Evolutionary conservation across 2,329 filamentous ascomycete species (phyloP), one percentile per base, ranked within the genome.

Genomic region (Aspergillus sp.): DNA sequence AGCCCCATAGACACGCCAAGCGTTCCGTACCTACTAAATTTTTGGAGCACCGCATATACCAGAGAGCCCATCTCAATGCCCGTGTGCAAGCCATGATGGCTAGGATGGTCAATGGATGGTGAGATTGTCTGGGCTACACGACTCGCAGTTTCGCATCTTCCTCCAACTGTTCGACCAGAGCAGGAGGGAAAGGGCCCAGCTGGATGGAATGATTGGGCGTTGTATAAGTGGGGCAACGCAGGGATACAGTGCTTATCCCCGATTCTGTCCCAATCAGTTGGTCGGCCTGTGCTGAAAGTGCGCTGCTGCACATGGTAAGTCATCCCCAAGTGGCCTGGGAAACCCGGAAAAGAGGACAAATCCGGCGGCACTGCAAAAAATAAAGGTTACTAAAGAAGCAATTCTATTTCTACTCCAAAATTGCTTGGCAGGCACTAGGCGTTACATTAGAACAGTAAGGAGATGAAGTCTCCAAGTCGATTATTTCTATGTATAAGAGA

Each of bases 211-310:
- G 38, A 64, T 60, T 67, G 66, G 64, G 55, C 55, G 39, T 39
- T 64, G 52, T 23, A 13, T 5, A 23, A 48, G 70, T 73, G 71
- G 71, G 68, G 66, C 63, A 54, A 44, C 59, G 50, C 66, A 65
- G 66, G 63, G 65, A 68, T 71, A 54, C 63, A 66, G 64, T 73
- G 71, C 70, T 71, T 73, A 71, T 68, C 65, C 65, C 61, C 60
- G 55, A 64, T 57, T 59, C 63, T 54, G 61, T 60, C 60, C 54
- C 47, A 65, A 62, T 38, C 57, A 53, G 59, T 57, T 62, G 59
- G 61, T 63, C 59, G 54, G 48, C 36, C 39, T 50, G 39, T 39
- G 25, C 54, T 58, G 49, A 50, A 51, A 32, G 19, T 32, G 51
- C 42, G 25, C 17, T 38, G 49, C 36, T 57, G 53, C 60, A 59